phyloP scores from a whole-genome alignment of 306 rosid species.

The Sophora flavescens region DNA sequence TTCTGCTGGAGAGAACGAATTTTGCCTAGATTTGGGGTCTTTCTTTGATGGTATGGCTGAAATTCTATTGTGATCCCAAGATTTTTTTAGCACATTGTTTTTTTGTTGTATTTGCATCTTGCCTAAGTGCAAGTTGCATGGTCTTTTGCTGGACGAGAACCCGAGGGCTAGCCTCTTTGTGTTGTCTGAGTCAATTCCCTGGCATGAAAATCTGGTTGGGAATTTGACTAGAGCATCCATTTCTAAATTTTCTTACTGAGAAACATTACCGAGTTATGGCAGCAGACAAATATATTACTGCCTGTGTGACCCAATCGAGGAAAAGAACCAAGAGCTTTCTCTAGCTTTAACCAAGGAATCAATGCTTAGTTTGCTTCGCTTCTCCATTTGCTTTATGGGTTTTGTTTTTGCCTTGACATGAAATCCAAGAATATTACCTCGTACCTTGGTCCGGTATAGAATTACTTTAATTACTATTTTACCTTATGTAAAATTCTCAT shows the following conservation, averaged over 20 bases:
- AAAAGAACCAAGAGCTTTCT: constrained; percentile 56
- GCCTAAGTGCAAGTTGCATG: constrained; percentile 42
- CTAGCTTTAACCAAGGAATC: constrained; percentile 51
- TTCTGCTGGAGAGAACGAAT: constrained; percentile 55
- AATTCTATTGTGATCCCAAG: constrained; percentile 18
- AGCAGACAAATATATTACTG: constrained; percentile 31
- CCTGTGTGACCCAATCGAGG: constrained; percentile 37
- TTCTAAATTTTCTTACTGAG: neutral
- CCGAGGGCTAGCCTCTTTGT: constrained; percentile 22
- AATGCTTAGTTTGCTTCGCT: constrained; percentile 43
- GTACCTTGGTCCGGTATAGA: constrained; percentile 1
- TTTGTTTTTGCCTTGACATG: constrained; percentile 52
- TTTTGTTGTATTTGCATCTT: constrained; percentile 33
- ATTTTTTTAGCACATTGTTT: constrained; percentile 35
- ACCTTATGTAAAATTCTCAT: constrained; percentile 3
- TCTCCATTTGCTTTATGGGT: constrained; percentile 32
- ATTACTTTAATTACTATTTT: neutral
- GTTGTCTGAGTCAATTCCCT: constrained; percentile 35
- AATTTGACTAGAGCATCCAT: constrained; percentile 50
- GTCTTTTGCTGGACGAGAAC: constrained; percentile 31
- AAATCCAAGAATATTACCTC: constrained; percentile 65
- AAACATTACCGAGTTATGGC: neutral
- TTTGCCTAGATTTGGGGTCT: constrained; percentile 1
- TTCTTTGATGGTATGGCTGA: constrained; percentile 41
- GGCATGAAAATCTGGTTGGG: constrained; percentile 43